Evolutionary conservation across 2,329 filamentous ascomycete species (phyloP).

Genomic region (Thielaviopsis musarum): DNA sequence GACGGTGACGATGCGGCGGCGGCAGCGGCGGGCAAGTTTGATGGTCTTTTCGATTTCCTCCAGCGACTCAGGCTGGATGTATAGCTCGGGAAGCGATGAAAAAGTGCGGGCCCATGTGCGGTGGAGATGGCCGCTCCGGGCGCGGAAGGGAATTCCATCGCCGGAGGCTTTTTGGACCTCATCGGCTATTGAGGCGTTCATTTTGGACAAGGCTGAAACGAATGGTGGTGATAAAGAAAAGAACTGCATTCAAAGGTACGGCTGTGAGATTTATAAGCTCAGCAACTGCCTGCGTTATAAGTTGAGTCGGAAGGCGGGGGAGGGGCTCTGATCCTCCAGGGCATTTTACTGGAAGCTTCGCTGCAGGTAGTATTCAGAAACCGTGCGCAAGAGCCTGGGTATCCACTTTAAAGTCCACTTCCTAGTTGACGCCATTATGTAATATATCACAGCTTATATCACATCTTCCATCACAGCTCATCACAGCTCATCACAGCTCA

Average conservation of each 20-base stretch:
- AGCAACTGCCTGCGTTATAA: too few species aligned
- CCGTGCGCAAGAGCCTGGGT: too few species aligned
- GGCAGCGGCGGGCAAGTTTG: conserved; percentile 61
- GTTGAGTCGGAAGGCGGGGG: background rate
- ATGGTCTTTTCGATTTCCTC: conserved; percentile 72
- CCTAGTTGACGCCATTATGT: too few species aligned
- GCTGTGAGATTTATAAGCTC: too few species aligned
- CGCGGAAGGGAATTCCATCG: conserved; percentile 51
- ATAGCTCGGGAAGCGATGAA: conserved; percentile 75
- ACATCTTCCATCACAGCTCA: too few species aligned
- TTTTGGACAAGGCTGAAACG: background rate
- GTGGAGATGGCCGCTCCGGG: conserved; percentile 55
- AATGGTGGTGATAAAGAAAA: background rate
- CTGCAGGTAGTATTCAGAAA: too few species aligned
- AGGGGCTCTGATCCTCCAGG: background rate
- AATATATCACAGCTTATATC: too few species aligned
- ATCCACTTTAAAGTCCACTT: background rate
- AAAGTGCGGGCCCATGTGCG: conserved; percentile 93
- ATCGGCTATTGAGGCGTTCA: conserved; percentile 6
- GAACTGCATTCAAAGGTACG: background rate
- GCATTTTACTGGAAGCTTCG: too few species aligned
- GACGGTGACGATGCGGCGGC: conserved; percentile 68
- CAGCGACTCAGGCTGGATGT: conserved; percentile 66
- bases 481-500: too few species aligned
- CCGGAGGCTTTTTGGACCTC: conserved; percentile 11